These are phyloP conservation scores for Cladosporium sp. DNA, from an alignment of 2,329 filamentous ascomycete species.

Conservation along the genomic window DNA sequence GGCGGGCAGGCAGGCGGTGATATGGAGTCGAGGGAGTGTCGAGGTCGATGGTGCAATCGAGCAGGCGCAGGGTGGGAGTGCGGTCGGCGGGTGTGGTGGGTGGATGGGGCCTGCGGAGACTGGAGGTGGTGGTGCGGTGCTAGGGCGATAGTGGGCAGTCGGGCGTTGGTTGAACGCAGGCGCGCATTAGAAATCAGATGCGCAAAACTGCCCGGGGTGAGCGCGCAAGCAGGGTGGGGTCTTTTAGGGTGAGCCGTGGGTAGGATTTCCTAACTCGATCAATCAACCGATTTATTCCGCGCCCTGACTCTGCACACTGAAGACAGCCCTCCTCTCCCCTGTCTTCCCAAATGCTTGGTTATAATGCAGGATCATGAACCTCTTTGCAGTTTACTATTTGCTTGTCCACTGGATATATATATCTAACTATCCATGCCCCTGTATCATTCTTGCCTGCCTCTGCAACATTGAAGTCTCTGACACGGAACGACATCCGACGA, in stretches of 20 bases:
- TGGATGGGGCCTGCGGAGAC: neutral
- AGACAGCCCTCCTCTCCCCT: too few species aligned
- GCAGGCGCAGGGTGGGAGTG: neutral
- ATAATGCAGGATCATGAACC: too few species aligned
- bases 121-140: neutral
- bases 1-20: neutral
- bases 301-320: too few species aligned
- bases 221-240: neutral
- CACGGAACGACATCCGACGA: too few species aligned
- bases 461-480: neutral
- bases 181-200: neutral
- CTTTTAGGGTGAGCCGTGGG: too few species aligned
- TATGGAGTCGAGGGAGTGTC: neutral
- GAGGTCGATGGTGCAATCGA: conserved; percentile 1
- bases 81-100: neutral
- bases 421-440: too few species aligned
- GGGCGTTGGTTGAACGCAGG: neutral
- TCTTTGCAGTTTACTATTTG: neutral
- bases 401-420: too few species aligned
- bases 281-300: neutral
- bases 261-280: neutral
- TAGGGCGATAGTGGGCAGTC: neutral
- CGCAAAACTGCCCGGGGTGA: neutral
- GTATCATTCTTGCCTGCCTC: too few species aligned
- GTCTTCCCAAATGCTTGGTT: neutral